Conservation (phyloP, 2,329 filamentous ascomycete genomes). For the Aspergillus novofumigatus region DNA sequence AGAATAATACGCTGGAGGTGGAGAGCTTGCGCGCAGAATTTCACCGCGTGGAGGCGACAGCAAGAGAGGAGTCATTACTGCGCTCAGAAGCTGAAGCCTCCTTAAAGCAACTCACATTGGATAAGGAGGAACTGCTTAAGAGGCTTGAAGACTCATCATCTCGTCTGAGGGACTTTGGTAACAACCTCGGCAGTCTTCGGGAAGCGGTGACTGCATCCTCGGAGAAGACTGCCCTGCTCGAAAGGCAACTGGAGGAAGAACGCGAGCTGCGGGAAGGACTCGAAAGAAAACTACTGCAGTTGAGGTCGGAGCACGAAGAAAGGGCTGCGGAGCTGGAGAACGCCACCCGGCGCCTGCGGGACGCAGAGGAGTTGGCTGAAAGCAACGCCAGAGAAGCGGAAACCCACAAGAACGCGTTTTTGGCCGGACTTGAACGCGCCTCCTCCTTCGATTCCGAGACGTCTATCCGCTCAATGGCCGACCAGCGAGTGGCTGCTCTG, state of each 20-base stretch:
- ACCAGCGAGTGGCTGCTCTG: slow-evolving; percentile 63
- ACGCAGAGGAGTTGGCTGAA: slow-evolving; percentile 83
- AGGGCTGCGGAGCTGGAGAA: slow-evolving; percentile 72
- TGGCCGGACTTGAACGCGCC: slow-evolving; percentile 77
- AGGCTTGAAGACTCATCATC: slow-evolving; percentile 65
- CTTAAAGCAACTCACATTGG: slow-evolving; percentile 72
- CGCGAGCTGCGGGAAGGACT: slow-evolving; percentile 68
- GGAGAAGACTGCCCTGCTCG: slow-evolving; percentile 70
- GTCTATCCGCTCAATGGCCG: slow-evolving; percentile 35
- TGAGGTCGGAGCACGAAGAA: slow-evolving; percentile 80
- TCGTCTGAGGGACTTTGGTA: slow-evolving; percentile 65
- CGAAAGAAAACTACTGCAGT: slow-evolving; percentile 69
- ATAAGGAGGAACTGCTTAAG: slow-evolving; percentile 71
- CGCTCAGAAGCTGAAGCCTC: slow-evolving; percentile 72
- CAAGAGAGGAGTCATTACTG: slow-evolving; percentile 75
- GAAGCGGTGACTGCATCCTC: slow-evolving; percentile 74
- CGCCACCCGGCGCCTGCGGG: slow-evolving; percentile 68
- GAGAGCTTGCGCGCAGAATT: slow-evolving; percentile 82
- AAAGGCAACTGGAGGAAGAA: slow-evolving; percentile 76
- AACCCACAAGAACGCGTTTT: slow-evolving; percentile 75
- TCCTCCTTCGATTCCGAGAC: slow-evolving; percentile 39
- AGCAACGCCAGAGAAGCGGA: slow-evolving; percentile 83
- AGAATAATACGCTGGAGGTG: slow-evolving; percentile 77
- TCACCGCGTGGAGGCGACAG: slow-evolving; percentile 71
- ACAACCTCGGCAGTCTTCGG: slow-evolving; percentile 69